Percentiles rank a stretch among this genome's conserved stretches.
These are phyloP conservation scores for Dictyostelium brefeldianum DNA, from an alignment of 78 protist genomes.

Conservation along the genomic window DNA sequence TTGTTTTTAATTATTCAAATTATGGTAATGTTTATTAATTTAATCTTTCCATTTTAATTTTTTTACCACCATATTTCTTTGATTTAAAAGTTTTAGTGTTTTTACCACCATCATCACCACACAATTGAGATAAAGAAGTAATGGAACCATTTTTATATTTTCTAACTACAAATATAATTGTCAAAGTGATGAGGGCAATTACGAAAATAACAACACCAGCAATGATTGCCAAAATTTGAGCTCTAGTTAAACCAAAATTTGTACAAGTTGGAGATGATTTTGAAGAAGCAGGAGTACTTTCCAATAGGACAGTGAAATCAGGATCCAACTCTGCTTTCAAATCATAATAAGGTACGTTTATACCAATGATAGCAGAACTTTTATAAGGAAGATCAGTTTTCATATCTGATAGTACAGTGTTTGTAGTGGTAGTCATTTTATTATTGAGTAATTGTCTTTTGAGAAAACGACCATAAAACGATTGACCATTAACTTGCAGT, in stretches of 20 bases:
- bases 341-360: conserved; percentile 5
- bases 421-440: background rate
- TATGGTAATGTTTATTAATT: background rate
- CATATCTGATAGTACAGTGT: background rate
- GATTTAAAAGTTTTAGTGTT: background rate
- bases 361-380: background rate
- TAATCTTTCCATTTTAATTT: conserved; percentile 28
- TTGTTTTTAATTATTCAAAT: too few species aligned
- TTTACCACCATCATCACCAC: background rate
- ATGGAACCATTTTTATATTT: conserved; percentile 10
- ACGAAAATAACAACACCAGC: background rate
- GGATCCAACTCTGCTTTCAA: conserved; percentile 31
- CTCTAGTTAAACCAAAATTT: background rate
- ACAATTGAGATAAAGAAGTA: background rate
- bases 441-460: conserved; percentile 5
- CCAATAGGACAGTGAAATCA: conserved; percentile 33
- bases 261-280: background rate
- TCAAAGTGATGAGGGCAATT: background rate
- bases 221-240: conserved; percentile 9
- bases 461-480: conserved; percentile 28
- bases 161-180: conserved; percentile 2
- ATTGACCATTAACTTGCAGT: conserved; percentile 27
- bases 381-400: background rate
- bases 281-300: background rate
- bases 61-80: background rate